Conservation (phyloP, 192 early-diverging fungal species). For the Podochytrium sp. region DNA sequence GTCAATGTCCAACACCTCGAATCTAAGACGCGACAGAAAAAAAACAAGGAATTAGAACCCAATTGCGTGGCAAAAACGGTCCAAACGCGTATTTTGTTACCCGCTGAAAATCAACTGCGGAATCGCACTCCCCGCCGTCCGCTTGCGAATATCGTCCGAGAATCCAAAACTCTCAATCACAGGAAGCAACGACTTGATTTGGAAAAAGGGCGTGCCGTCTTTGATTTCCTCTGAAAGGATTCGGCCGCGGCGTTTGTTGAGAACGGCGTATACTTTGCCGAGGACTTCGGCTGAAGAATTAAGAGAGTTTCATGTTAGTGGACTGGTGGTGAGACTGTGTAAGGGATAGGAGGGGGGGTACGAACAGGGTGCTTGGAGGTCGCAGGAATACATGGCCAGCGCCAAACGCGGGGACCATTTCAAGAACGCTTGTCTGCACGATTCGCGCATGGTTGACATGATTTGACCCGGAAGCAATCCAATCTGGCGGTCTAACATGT, state of each 20-base stretch:
- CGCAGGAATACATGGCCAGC: slow-evolving; percentile 96
- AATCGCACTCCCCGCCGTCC: slow-evolving; percentile 92
- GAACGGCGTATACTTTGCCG: slow-evolving; percentile 94
- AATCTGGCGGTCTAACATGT: slow-evolving; percentile 26
- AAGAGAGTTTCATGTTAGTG: background rate
- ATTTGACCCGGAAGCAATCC: slow-evolving; percentile 77
- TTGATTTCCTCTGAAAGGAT: slow-evolving; percentile 95
- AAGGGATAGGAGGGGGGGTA: background rate
- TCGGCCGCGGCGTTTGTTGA: slow-evolving; percentile 86
- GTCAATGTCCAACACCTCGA: slow-evolving; percentile 89
- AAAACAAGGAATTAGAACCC: slow-evolving; percentile 5
- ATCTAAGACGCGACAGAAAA: slow-evolving; percentile 61
- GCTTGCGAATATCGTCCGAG: slow-evolving; percentile 94
- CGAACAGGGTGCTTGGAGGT: slow-evolving; percentile 89
- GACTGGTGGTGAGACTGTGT: background rate
- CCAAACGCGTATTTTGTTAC: slow-evolving; percentile 35
- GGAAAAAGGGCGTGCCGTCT: slow-evolving; percentile 97
- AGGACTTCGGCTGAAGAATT: slow-evolving; percentile 74
- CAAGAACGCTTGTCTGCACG: slow-evolving; percentile 81
- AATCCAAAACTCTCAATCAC: slow-evolving; percentile 99
- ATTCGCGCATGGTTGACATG: slow-evolving; percentile 84
- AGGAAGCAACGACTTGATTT: slow-evolving; percentile 83
- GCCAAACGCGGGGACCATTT: slow-evolving; percentile 94
- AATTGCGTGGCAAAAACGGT: background rate
- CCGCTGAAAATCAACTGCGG: slow-evolving; percentile 95